Evolutionary conservation across 2,329 filamentous ascomycete genomes (phyloP).

Genomic region (Rutstroemia sydowiana): DNA sequence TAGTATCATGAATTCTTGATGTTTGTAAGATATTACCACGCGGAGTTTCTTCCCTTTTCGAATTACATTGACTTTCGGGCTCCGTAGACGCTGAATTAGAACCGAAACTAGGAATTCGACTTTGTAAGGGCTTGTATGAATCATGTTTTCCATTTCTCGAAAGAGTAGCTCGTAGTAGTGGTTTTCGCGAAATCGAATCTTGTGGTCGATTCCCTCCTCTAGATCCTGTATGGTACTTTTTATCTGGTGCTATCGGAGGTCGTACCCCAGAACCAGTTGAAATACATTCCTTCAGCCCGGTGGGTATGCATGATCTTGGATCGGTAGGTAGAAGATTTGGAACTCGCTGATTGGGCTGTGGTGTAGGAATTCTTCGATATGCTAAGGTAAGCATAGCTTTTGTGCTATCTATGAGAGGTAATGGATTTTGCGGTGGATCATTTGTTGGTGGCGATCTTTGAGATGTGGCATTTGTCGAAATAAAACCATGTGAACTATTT

Average conservation of each 20-base stretch:
- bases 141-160: too few relatives aligned
- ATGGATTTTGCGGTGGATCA: too few relatives aligned
- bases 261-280: not conserved
- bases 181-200: too few relatives aligned
- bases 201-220: not conserved
- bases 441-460: not conserved
- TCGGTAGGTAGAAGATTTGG: not conserved
- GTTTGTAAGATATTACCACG: not conserved
- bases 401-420: not conserved
- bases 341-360: not conserved
- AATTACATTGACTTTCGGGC: not conserved
- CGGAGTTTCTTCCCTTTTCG: not conserved
- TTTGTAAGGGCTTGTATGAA: too few relatives aligned
- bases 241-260: too few relatives aligned
- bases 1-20: not conserved
- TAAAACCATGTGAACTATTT: not conserved
- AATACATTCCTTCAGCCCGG: too few relatives aligned
- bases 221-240: too few relatives aligned
- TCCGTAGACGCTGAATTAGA: too few relatives aligned
- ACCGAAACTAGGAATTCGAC: too few relatives aligned
- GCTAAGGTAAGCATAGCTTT: not conserved
- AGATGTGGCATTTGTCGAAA: not conserved
- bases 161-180: too few relatives aligned
- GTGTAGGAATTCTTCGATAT: not conserved
- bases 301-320: too few relatives aligned